These are phyloP conservation scores for Penicillium vulpinum DNA, from an alignment of 2,329 filamentous ascomycete genomes.

Conservation along the genomic window DNA sequence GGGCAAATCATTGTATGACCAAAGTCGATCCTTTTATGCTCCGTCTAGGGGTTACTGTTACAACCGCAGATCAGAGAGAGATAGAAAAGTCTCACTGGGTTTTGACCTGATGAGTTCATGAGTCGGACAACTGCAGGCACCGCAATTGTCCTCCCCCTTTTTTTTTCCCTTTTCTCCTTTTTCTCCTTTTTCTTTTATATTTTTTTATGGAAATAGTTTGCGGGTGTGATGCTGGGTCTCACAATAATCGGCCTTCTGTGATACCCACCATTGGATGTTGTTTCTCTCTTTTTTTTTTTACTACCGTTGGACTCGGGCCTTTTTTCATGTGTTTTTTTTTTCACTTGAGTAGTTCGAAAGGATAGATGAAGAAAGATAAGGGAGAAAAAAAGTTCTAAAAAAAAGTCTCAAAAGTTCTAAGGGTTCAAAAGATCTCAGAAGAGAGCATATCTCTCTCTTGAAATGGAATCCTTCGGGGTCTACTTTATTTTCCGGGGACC, in stretches of 20 bases:
- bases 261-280: constrained; percentile 4
- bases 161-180: neutral
- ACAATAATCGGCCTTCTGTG: neutral
- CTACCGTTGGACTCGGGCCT: neutral
- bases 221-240: constrained; percentile 2
- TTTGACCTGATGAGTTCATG: constrained; percentile 4
- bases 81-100: constrained; percentile 17
- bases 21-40: constrained; percentile 23
- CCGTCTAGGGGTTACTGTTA: constrained; percentile 28
- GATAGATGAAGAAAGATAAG: neutral
- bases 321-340: too few species aligned
- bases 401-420: neutral
- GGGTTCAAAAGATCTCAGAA: neutral
- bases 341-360: too few species aligned
- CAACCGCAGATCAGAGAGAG: constrained; percentile 17
- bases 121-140: constrained; percentile 21
- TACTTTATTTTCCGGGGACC: constrained; percentile 23
- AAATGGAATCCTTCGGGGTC: constrained; percentile 6
- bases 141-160: neutral
- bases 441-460: neutral
- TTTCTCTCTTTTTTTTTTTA: neutral
- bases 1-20: constrained; percentile 11
- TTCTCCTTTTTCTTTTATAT: neutral
- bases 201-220: constrained; percentile 3
- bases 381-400: neutral